phyloP scores from a whole-genome alignment of 441 rosid genomes.

The Adansonia rubrostipa region DNA sequence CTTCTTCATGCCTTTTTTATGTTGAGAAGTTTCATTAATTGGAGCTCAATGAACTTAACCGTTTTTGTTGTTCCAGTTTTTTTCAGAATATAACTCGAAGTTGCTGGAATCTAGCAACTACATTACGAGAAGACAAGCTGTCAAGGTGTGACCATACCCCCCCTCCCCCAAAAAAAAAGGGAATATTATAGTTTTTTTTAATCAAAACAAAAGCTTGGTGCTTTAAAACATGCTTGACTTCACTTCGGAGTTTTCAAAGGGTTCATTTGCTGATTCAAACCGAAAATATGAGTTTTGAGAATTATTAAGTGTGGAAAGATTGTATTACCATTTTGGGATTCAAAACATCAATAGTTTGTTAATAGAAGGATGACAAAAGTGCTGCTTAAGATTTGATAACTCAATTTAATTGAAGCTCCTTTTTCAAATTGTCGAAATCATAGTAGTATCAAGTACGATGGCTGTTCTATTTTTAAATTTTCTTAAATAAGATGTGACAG shows the following conservation, averaged over 20 bases:
- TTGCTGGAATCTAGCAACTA: slow-evolving; percentile 87
- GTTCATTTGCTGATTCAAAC: not conserved
- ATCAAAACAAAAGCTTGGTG: not conserved
- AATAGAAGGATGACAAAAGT: not conserved
- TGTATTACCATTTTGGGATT: not conserved
- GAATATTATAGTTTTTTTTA: slow-evolving; percentile 30
- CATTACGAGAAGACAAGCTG: slow-evolving; percentile 89
- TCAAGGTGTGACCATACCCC: slow-evolving; percentile 51
- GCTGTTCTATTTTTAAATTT: not conserved
- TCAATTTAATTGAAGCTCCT: not conserved
- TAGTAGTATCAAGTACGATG: not conserved
- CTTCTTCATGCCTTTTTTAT: not conserved
- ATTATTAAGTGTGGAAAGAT: not conserved
- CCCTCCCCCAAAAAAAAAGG: not conserved
- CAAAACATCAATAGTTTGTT: not conserved
- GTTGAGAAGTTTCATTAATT: slow-evolving; percentile 1
- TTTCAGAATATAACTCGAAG: slow-evolving; percentile 80
- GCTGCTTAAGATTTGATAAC: not conserved
- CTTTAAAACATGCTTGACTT: not conserved
- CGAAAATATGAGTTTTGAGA: slow-evolving; percentile 11
- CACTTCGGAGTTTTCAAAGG: slow-evolving; percentile 30
- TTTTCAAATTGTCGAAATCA: not conserved
- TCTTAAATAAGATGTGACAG: not conserved
- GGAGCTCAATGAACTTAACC: slow-evolving; percentile 16
- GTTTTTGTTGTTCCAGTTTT: slow-evolving; percentile 58